Conservation (phyloP, 306 rosid genomes). For the Neltuma alba region DNA sequence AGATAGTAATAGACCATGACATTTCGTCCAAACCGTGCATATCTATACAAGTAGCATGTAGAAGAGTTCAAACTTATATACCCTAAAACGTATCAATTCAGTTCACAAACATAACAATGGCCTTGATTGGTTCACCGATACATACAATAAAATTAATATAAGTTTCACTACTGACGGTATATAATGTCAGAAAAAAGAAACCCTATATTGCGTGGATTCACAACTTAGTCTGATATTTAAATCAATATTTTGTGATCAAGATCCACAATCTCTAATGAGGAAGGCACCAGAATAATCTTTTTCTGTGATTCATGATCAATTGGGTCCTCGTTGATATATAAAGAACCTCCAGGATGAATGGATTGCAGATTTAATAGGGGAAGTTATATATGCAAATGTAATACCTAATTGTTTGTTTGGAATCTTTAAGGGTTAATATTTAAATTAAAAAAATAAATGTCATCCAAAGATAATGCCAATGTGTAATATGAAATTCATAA, state of each 20-base stretch:
- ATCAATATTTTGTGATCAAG: background rate
- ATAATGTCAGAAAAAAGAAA: background rate
- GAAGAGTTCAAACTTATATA: background rate
- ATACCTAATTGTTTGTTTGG: background rate
- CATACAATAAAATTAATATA: background rate
- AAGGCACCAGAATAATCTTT: background rate
- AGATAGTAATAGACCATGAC: background rate
- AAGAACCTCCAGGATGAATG: conserved; percentile 31
- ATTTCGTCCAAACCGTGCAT: background rate
- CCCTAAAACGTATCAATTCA: background rate
- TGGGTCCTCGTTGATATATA: background rate
- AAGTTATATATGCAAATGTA: background rate
- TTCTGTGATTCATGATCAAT: background rate
- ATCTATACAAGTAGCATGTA: too few relatives aligned
- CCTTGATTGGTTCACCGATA: background rate
- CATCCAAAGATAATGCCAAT: background rate
- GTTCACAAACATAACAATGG: background rate
- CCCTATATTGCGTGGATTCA: background rate
- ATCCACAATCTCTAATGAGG: background rate
- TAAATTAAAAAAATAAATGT: background rate
- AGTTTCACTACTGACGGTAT: background rate
- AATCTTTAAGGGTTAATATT: background rate
- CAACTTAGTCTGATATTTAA: background rate
- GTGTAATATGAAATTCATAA: background rate
- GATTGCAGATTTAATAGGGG: background rate